Evolutionary conservation across 1,284 basidiomycete species (phyloP).

Genomic region (Sanghuangporus weigelae): DNA sequence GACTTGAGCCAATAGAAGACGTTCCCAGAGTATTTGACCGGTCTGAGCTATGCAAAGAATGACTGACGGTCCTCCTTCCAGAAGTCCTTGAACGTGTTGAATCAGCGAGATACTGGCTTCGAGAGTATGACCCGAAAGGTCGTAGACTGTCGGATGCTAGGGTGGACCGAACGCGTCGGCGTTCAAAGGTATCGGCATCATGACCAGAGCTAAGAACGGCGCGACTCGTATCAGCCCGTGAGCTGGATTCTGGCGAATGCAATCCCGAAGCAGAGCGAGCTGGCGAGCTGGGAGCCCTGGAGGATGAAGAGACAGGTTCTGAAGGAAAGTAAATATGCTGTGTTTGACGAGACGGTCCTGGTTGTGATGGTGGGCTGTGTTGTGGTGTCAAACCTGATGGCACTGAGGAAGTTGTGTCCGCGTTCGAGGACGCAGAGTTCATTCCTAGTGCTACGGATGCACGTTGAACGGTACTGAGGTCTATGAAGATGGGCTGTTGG

Average conservation of each 20-base stretch:
- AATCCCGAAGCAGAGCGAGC: conserved; percentile 2
- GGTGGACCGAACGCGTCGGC: conserved; percentile 13
- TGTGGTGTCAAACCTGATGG: background rate
- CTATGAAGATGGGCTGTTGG: background rate
- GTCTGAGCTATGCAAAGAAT: background rate
- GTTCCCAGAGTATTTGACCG: background rate
- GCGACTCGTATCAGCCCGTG: conserved; percentile 6
- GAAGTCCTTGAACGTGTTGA: background rate
- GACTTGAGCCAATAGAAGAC: conserved; percentile 12
- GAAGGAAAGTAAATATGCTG: conserved; percentile 13
- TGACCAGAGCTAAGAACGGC: conserved; percentile 4
- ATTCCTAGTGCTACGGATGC: background rate
- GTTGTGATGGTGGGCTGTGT: conserved; percentile 1
- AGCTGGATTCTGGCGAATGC: conserved; percentile 2
- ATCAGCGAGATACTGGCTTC: conserved; percentile 9
- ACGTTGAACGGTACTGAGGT: background rate
- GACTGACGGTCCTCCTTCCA: conserved; percentile 2
- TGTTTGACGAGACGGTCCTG: conserved; percentile 5
- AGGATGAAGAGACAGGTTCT: background rate
- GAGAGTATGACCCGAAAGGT: background rate
- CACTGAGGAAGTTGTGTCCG: background rate
- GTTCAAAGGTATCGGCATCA: conserved; percentile 46
- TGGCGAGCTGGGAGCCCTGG: background rate
- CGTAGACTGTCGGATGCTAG: conserved; percentile 8
- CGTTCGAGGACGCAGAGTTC: background rate